Conservation (phyloP, 2,329 filamentous ascomycete genomes). For the Clarireedia sp. region DNA sequence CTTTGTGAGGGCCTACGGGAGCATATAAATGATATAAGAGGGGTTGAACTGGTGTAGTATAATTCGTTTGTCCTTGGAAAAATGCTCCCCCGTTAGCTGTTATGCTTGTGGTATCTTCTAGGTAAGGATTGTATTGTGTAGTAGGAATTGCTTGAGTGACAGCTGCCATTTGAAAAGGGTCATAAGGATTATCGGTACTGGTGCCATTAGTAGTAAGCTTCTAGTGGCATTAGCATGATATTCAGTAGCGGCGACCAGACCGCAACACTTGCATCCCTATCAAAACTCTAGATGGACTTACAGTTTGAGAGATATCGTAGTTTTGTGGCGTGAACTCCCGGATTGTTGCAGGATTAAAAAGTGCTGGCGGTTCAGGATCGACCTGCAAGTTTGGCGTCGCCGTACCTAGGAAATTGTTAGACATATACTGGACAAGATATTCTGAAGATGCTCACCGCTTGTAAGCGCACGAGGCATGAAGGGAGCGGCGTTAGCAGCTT, state of each 20-base stretch:
- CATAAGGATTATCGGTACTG: constrained; percentile 45
- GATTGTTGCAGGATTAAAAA: constrained; percentile 50
- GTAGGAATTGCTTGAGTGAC: constrained; percentile 44
- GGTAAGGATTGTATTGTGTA: constrained; percentile 66
- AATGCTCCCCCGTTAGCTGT: constrained; percentile 50
- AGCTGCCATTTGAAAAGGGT: constrained; percentile 56
- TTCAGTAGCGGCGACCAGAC: background rate
- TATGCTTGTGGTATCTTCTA: constrained; percentile 55
- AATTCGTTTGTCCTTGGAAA: constrained; percentile 52
- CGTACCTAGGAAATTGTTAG: constrained; percentile 24
- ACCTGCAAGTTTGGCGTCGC: constrained; percentile 25
- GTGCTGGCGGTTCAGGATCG: constrained; percentile 32
- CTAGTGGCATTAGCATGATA: constrained; percentile 14
- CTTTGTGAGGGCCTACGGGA: constrained; percentile 72
- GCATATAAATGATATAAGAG: constrained; percentile 91
- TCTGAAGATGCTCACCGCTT: constrained; percentile 24
- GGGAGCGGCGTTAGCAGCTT: constrained; percentile 79
- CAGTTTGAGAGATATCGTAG: constrained; percentile 44
- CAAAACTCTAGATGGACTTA: constrained; percentile 26
- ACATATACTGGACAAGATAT: background rate
- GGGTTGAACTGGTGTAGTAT: constrained; percentile 48
- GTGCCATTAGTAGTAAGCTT: constrained; percentile 41
- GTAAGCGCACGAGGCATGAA: constrained; percentile 64
- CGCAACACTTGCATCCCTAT: no score
- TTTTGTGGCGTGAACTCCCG: constrained; percentile 51